These are phyloP conservation scores for Solanum bulbocastanum DNA, from an alignment of 257 asterid species.

Conservation along the genomic window DNA sequence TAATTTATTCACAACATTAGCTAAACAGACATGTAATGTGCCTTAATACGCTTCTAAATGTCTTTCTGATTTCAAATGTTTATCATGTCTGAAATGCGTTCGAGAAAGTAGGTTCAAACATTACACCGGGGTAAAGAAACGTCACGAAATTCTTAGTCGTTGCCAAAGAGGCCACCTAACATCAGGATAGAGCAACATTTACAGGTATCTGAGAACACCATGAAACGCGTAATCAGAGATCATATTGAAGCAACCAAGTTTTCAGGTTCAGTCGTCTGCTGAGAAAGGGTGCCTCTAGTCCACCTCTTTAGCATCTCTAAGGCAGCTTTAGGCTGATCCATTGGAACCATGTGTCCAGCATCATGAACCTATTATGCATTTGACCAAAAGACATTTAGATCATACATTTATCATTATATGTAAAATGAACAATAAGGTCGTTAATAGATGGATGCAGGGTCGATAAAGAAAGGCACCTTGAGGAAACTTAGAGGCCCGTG, in stretches of 20 bases:
- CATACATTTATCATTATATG: neutral
- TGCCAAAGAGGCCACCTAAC: neutral
- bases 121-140: neutral
- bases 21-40: neutral
- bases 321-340: constrained; percentile 91
- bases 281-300: constrained; percentile 57
- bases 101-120: neutral
- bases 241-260: constrained; percentile 59
- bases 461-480: constrained; percentile 38
- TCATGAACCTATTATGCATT: constrained; percentile 55
- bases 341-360: constrained; percentile 98
- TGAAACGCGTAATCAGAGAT: neutral
- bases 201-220: neutral
- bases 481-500: constrained; percentile 85
- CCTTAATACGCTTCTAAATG: neutral
- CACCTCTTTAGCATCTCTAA: constrained; percentile 81
- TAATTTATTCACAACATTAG: neutral
- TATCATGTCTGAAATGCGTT: neutral
- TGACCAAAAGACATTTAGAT: neutral
- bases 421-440: neutral
- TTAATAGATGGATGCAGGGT: neutral
- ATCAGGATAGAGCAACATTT: neutral
- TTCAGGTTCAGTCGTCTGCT: constrained; percentile 14
- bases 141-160: neutral
- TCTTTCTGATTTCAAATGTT: neutral